phyloP scores from a whole-genome alignment of 179 eudicot species.

The Silene noctiflora region DNA sequence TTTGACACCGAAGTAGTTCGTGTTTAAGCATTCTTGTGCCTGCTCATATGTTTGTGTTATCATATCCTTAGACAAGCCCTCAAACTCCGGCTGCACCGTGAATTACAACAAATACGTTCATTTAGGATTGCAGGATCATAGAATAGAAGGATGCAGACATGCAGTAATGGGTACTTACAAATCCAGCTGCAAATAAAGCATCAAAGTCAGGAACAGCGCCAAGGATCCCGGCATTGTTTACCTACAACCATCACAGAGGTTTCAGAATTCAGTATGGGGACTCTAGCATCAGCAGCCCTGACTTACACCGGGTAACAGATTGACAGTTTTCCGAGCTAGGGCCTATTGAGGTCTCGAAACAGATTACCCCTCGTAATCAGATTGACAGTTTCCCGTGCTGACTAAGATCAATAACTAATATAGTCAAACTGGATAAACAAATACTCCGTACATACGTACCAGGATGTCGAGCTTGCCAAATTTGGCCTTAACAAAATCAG shows the following conservation, averaged over 20 bases:
- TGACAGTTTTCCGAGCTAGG: too few species aligned
- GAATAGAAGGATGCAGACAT: too few species aligned
- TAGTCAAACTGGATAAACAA: background rate
- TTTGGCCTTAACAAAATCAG: slow-evolving; percentile 35
- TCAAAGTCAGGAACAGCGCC: slow-evolving; percentile 23
- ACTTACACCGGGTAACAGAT: too few species aligned
- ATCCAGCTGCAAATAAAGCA: slow-evolving; percentile 17
- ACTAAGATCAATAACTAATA: background rate
- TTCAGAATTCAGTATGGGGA: background rate
- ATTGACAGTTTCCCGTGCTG: too few species aligned
- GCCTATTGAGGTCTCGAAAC: too few species aligned
- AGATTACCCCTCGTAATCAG: too few species aligned
- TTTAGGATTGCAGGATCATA: background rate
- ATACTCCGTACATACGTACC: too few species aligned
- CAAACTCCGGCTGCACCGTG: slow-evolving; percentile 25
- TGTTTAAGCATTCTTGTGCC: slow-evolving; percentile 36
- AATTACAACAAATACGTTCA: background rate
- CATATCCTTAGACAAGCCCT: background rate
- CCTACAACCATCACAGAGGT: slow-evolving; percentile 19
- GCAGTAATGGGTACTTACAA: slow-evolving; percentile 17
- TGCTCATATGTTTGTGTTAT: slow-evolving; percentile 31
- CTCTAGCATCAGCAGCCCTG: background rate
- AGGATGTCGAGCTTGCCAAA: slow-evolving; percentile 60
- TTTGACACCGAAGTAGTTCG: slow-evolving; percentile 43
- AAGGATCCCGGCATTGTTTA: slow-evolving; percentile 41